A percentile compares a stretch with the other conserved stretches of the same genome.
These are phyloP conservation scores for Pseudogymnoascus sp. DNA, from an alignment of 2,329 filamentous ascomycete species.

Conservation along the genomic window DNA sequence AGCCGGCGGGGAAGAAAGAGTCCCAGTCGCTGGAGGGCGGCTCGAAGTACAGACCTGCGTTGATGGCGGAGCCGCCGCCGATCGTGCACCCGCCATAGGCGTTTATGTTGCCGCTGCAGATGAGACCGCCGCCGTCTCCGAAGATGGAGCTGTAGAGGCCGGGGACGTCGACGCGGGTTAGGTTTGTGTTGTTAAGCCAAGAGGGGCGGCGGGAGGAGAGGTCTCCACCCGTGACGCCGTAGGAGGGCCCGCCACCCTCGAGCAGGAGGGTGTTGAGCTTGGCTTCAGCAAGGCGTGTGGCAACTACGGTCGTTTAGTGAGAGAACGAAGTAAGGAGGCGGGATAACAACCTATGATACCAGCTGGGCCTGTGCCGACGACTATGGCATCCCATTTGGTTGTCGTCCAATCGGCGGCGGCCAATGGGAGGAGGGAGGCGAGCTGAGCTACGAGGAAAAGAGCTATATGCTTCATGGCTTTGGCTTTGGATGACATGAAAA, in stretches of 20 bases:
- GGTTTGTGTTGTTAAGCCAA: conserved; percentile 39
- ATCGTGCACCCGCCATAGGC: conserved; percentile 42
- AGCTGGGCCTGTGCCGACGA: conserved; percentile 42
- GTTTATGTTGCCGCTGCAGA: conserved; percentile 34
- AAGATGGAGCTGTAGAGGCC: conserved; percentile 44
- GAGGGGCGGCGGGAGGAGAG: conserved; percentile 32
- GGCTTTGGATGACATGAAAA: not conserved
- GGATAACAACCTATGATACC: conserved; percentile 35
- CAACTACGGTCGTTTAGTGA: conserved; percentile 24
- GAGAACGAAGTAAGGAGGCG: not conserved
- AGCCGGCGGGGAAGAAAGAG: conserved; percentile 38
- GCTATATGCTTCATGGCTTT: not conserved
- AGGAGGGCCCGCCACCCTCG: conserved; percentile 42
- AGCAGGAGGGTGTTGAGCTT: conserved; percentile 43
- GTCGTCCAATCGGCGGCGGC: conserved; percentile 19
- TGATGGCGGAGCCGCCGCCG: conserved; percentile 44
- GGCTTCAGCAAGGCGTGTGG: conserved; percentile 41
- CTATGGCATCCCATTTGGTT: conserved; percentile 30
- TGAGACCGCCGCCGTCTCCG: conserved; percentile 30
- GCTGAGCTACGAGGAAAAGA: not conserved
- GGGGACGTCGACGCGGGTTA: conserved; percentile 45
- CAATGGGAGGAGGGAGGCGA: conserved; percentile 3
- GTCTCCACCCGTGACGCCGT: conserved; percentile 38
- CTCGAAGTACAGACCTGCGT: conserved; percentile 45
- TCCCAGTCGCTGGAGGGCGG: conserved; percentile 45